A percentile compares a stretch with the other conserved stretches of the same genome.
Evolutionary conservation across 768 basidiomycete species (phyloP).

Genomic region (Kwoniella dendrophila): DNA sequence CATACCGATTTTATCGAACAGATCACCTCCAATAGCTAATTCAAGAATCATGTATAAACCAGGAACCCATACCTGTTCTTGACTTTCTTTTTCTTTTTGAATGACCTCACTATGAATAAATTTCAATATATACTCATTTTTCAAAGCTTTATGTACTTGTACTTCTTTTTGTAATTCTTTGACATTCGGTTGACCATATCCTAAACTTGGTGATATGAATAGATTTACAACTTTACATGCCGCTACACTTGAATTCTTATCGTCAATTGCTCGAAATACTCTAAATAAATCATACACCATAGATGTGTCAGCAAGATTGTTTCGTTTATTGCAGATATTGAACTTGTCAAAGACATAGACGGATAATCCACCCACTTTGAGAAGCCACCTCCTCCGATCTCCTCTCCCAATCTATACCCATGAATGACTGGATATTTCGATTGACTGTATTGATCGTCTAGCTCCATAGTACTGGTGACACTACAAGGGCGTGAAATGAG

Average conservation of each 20-base stretch:
- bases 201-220: conserved; percentile 39
- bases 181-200: conserved; percentile 61
- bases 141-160: conserved; percentile 77
- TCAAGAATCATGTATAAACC: conserved; percentile 93
- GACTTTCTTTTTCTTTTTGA: conserved; percentile 66
- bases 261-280: conserved; percentile 79
- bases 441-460: conserved; percentile 12
- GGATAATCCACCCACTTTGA: conserved; percentile 77
- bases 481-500: too few species aligned
- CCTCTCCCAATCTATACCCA: conserved; percentile 71
- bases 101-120: conserved; percentile 77
- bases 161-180: conserved; percentile 91
- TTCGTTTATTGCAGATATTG: neutral
- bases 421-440: conserved; percentile 37
- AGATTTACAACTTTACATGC: conserved; percentile 83
- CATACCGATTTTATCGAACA: conserved; percentile 98
- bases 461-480: conserved; percentile 11
- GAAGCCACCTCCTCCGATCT: conserved; percentile 86
- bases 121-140: conserved; percentile 77
- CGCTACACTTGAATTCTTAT: conserved; percentile 63
- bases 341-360: too few species aligned
- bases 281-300: conserved; percentile 57
- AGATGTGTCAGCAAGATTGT: neutral
- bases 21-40: conserved; percentile 86
- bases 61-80: conserved; percentile 63